Percentiles rank a stretch among this genome's conserved stretches.
phyloP scores from a whole-genome alignment of 2,329 filamentous ascomycete genomes.

The Pestalotiopsis sp. region DNA sequence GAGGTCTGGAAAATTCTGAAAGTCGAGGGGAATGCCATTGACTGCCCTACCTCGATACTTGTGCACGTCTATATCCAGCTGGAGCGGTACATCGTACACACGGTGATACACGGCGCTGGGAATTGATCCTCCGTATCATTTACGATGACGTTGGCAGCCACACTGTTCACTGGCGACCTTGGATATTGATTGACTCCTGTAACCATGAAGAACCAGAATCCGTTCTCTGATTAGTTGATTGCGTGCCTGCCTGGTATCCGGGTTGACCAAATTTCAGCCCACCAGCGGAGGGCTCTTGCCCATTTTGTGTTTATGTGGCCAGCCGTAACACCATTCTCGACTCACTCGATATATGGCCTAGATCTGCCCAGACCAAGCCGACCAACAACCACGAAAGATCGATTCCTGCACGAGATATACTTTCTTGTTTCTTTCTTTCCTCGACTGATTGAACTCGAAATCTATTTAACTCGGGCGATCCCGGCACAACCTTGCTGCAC shows the following conservation, averaged over 20 bases:
- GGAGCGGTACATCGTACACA: neutral
- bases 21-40: too few relatives aligned
- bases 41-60: too few relatives aligned
- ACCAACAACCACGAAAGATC: neutral
- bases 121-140: neutral
- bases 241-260: too few relatives aligned
- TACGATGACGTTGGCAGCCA: neutral
- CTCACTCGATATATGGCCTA: neutral
- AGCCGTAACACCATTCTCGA: neutral
- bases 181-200: neutral
- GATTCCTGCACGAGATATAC: neutral
- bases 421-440: neutral
- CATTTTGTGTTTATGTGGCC: neutral
- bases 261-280: too few relatives aligned
- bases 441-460: neutral
- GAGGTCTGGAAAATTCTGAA: neutral
- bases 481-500: neutral
- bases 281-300: neutral
- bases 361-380: neutral
- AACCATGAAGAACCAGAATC: too few relatives aligned
- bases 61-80: neutral
- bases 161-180: neutral
- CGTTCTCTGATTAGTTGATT: too few relatives aligned
- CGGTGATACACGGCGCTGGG: constrained; percentile 2
- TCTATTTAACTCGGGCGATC: neutral